Evolutionary conservation across 768 basidiomycete genomes (phyloP), one percentile per base, ranked within the genome.

Genomic region (Hypholoma sublateritium): DNA sequence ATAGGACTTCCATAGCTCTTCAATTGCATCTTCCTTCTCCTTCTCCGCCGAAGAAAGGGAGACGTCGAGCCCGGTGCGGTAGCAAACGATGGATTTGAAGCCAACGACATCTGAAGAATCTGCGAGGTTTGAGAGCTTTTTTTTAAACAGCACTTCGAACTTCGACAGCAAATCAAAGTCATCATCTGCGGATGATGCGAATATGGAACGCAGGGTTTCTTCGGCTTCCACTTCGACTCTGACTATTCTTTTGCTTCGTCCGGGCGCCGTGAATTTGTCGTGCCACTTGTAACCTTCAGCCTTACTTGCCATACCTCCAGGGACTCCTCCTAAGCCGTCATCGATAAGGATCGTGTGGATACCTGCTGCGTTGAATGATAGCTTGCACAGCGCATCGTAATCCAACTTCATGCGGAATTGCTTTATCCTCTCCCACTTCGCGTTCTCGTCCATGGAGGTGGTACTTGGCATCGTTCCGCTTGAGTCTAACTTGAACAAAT

Each of bases 21-120:
- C 51, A 3, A 84, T 57, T 19, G 64, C 79, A 35, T 24, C 64
- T 44, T 46, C 71, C 52, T 69, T 58, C 39, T 58, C 72, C 21
- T 70, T 67, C 11, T 55, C 58, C 2, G 65, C 61, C 11, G 69
- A 61, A 16, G 61, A 58, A 0, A 71, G 58, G 2, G 70, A 64
- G 24, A 93, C 76, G 62, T 84, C 76, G 44, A 93, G 73, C 2
- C 91, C 91, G 0, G 89, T 88, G 47, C 91, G 82, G 66, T 93
- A 92, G 69, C 89, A 89, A 1, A 84, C 77, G 43, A 91, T 79
- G 9, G 88, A 89, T 68, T 93, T 92, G 78, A 90, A 89, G 1
- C 80, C 83, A 1, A 73, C 88, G 9, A 90, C 86, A 32, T 75
- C 70, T 0, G 70, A 62, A 56, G 87, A 77, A 4, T 37, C 54